Percentiles rank a stretch among this genome's conserved stretches.
phyloP scores from a whole-genome alignment of 2,329 filamentous ascomycete species.

The Thelonectria rubi region DNA sequence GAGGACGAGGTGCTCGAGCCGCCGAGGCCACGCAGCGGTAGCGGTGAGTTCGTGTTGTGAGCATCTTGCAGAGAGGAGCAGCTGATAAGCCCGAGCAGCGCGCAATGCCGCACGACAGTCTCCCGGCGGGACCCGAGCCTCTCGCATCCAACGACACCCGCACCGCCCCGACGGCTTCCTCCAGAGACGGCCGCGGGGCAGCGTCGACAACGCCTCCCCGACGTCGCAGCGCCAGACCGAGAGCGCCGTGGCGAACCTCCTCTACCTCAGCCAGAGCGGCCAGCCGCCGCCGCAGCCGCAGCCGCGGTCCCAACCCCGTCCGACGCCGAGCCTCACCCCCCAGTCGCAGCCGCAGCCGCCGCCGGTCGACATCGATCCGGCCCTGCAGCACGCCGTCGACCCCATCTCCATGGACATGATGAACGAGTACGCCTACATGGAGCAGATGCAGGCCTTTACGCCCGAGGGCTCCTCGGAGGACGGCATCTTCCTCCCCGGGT shows the following conservation, averaged over 20 bases:
- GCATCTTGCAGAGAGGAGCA: too few species aligned
- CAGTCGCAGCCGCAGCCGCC: constrained; percentile 8
- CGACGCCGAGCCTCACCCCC: background rate
- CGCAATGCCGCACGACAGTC: constrained; percentile 8
- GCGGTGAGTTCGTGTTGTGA: constrained; percentile 26
- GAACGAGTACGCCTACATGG: constrained; percentile 39
- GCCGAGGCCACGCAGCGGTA: background rate
- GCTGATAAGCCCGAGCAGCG: background rate
- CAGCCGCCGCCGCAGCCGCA: constrained; percentile 15
- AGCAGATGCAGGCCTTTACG: constrained; percentile 44
- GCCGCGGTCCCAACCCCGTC: background rate
- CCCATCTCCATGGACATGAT: constrained; percentile 28
- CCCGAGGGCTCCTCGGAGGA: constrained; percentile 48
- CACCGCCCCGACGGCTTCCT: constrained; percentile 22
- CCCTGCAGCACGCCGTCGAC: constrained; percentile 34
- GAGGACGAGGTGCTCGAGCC: constrained; percentile 23
- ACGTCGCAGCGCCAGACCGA: constrained; percentile 45
- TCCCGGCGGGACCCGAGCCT: constrained; percentile 4
- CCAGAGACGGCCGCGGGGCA: constrained; percentile 6
- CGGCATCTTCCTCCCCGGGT: constrained; percentile 58
- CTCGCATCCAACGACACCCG: background rate
- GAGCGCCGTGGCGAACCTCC: constrained; percentile 48
- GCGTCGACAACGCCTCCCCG: constrained; percentile 30
- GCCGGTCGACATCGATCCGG: constrained; percentile 31
- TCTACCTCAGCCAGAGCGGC: constrained; percentile 48